Evolutionary conservation across 2,329 filamentous ascomycete genomes (phyloP), one percentile per base, ranked within the genome.

Genomic region (Talaromyces atroroseus): DNA sequence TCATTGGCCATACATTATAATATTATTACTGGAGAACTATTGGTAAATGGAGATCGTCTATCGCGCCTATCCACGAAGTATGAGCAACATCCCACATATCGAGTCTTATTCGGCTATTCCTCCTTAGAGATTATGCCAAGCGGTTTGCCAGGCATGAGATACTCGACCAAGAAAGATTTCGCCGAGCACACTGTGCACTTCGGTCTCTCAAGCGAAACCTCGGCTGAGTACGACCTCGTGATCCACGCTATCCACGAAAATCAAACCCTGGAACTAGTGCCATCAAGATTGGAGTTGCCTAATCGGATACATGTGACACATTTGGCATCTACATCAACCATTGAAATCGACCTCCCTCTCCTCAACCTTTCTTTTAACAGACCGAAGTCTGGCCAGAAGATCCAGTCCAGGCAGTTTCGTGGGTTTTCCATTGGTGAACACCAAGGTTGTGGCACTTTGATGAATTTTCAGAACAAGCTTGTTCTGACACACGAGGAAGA

Each of bases 41-140:
- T 83, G 0, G 73, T 85, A 0, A 73, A 83, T 56, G 81, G 82
- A 0, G 42, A 68, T 1, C 81, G 79, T 0, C 60, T 83, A 0
- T 64, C 73, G 2, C 72, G 77, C 1, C 69, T 84, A 0, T 81
- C 82, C 0, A 2, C 11, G 0, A 59, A 73, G 0, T 84, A 81
- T 49, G 69, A 76, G 34, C 6, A 14, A 0, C 71, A 81, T 53
- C 8, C 61, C 0, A 66, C 66, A 0, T 84, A 80, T 58, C 11
- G 11, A 0, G 61, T 63, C 0, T 63, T 84, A 0, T 83, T 85
- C 63, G 74, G 76, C 1, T 54, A 62, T 4, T 47, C 45, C 21
- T 21, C 45, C 12, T 24, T 47, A 26, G 45, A 47, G 26, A 47
- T 26, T n/a, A 47, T 47, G 45, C 45, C 45, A 23, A 47, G 63